Conservation (phyloP, 2,329 filamentous ascomycete genomes). For the Fusarium metavorans region DNA sequence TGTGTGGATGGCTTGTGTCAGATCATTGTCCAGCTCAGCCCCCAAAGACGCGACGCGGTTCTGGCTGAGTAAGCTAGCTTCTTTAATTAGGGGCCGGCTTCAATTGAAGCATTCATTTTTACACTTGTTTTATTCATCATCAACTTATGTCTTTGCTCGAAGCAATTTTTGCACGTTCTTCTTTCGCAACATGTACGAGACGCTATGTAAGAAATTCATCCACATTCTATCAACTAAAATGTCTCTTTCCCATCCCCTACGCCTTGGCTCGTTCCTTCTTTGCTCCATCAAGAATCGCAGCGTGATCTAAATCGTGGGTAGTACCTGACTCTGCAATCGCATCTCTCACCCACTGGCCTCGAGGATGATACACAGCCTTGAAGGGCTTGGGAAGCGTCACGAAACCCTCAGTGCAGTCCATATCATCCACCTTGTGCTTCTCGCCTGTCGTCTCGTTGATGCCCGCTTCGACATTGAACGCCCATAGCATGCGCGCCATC, state of each 20-base stretch:
- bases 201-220: background rate
- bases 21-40: background rate
- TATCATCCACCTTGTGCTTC: constrained; percentile 35
- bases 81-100: background rate
- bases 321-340: constrained; percentile 8
- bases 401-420: constrained; percentile 45
- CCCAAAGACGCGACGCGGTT: background rate
- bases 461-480: constrained; percentile 54
- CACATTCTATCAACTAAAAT: background rate
- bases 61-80: background rate
- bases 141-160: background rate
- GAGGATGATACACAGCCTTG: constrained; percentile 42
- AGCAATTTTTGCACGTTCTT: background rate
- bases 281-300: background rate
- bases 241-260: background rate
- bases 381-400: constrained; percentile 45
- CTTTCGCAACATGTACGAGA: background rate
- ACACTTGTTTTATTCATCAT: background rate
- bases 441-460: constrained; percentile 28
- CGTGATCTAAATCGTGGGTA: constrained; percentile 9
- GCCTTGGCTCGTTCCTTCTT: background rate
- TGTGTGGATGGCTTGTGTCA: background rate
- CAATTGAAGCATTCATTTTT: background rate
- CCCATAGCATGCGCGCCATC: constrained; percentile 62
- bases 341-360: constrained; percentile 46